Evolutionary conservation across 345 rosid species (phyloP), one percentile per base, ranked within the genome.

Genomic region (Xanthoceras sorbifolium): DNA sequence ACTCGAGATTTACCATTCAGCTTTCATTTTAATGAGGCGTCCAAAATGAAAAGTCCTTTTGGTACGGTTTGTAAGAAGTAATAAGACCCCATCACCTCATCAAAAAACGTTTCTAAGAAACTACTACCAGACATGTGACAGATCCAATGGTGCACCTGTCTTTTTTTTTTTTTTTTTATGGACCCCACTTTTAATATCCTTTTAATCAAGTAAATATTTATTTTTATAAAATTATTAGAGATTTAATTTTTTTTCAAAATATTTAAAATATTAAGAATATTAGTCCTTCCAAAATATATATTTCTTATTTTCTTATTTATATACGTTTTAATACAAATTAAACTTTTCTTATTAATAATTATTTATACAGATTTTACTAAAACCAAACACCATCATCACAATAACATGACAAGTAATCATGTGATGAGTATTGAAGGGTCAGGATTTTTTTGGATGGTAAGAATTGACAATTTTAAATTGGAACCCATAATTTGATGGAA

Each of bases 331-430:
- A n/a, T n/a, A n/a, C n/a, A n/a, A n/a, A n/a, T n/a, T n/a, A n/a
- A n/a, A n/a, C n/a, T n/a, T n/a, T n/a, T n/a, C n/a, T n/a, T n/a
- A n/a, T n/a, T n/a, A n/a, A n/a, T n/a, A n/a, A n/a, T n/a, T n/a
- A n/a, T n/a, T n/a, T n/a, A n/a, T n/a, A n/a, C n/a, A 36, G 1
- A 9, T 10, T 42, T 50, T 50, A 17, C 55, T 17, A 17, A n/a
- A 50, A 50, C 20, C 55, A 50, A 42, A 42, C 46, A 50, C 23
- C 3, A 46, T 46, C 25, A 46, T 18, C 42, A 17, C 8, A 22
- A 1, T 12, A 71, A 14, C 52, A 34, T 14, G 65, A 55, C 5
- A 71, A 22, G 74, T 23, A 54, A 57, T 72, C 67, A 60, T 72
- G 55, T 36, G 48, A 72, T 9, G 20, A 60, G 38, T 25, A 60